These are phyloP conservation scores for Boletus reticuloceps DNA, from an alignment of 768 basidiomycete genomes.

Conservation along the genomic window DNA sequence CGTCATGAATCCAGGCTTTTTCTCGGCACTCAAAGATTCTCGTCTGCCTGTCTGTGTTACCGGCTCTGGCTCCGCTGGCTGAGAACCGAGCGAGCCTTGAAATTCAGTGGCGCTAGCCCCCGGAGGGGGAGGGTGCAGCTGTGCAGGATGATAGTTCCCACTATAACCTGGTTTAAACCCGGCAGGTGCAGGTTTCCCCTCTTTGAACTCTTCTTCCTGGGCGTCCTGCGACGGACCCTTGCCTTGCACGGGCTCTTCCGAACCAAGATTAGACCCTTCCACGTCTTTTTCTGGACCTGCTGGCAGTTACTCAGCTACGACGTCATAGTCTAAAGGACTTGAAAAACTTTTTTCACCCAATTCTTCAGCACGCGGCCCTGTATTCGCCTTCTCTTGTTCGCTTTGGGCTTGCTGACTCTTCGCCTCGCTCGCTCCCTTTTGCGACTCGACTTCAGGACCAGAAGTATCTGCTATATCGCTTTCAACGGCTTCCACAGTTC, in stretches of 20 bases:
- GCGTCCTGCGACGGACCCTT: background rate
- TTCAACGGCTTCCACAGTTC: background rate
- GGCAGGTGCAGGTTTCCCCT: background rate
- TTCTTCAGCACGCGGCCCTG: background rate
- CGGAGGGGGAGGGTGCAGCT: conserved; percentile 26
- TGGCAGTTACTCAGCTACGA: background rate
- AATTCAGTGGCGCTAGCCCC: conserved; percentile 18
- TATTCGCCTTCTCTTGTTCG: background rate
- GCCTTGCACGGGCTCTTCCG: background rate
- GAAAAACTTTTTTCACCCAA: conserved; percentile 12
- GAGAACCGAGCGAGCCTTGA: background rate
- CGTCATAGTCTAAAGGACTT: background rate
- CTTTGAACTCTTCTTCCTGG: conserved; percentile 1
- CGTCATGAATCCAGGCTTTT: conserved; percentile 27
- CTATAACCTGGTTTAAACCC: conserved; percentile 5
- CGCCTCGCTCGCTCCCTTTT: background rate
- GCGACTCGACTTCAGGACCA: background rate
- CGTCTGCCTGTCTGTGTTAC: background rate
- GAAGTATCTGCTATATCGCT: background rate
- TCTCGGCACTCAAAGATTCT: conserved; percentile 7
- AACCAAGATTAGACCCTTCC: background rate
- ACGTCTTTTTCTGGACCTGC: background rate
- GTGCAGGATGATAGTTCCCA: conserved; percentile 28
- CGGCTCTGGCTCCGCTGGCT: background rate
- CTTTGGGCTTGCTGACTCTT: background rate